phyloP scores from a whole-genome alignment of 1,284 basidiomycete genomes.

The Tilletia horrida region DNA sequence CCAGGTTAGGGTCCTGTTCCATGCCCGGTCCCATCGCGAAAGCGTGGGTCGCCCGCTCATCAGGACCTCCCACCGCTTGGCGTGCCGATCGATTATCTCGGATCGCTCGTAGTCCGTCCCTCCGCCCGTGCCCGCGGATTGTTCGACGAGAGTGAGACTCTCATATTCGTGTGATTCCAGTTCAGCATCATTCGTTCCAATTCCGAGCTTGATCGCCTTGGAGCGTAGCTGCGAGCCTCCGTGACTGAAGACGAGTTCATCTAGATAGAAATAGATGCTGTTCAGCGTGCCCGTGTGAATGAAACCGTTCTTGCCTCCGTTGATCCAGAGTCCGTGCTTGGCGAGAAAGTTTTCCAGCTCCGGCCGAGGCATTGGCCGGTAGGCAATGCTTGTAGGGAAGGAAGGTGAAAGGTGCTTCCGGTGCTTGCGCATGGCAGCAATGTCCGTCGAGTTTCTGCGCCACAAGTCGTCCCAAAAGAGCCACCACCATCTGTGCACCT shows the following conservation, averaged over 20 bases:
- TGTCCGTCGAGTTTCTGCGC: constrained; percentile 37
- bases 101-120: constrained; percentile 70
- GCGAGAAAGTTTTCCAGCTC: constrained; percentile 67
- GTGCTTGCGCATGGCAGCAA: constrained; percentile 65
- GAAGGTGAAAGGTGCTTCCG: constrained; percentile 68
- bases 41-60: constrained; percentile 27
- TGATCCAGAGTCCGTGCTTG: constrained; percentile 65
- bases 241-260: constrained; percentile 66
- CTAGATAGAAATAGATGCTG: constrained; percentile 70
- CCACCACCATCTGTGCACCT: constrained; percentile 74
- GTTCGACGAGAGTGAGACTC: constrained; percentile 61
- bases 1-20: constrained; percentile 29
- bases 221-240: constrained; percentile 26
- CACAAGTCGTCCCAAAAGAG: constrained; percentile 67
- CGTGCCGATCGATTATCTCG: constrained; percentile 45
- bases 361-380: constrained; percentile 68
- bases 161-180: constrained; percentile 62
- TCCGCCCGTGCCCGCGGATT: constrained; percentile 60
- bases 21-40: constrained; percentile 28
- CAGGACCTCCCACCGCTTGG: constrained; percentile 36
- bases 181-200: constrained; percentile 66
- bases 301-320: constrained; percentile 59
- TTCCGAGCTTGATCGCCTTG: constrained; percentile 48
- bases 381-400: constrained; percentile 71
- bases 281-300: constrained; percentile 72